Percentiles rank a stretch among this genome's conserved stretches.
Evolutionary conservation across 2,329 filamentous ascomycete species (phyloP).

Genomic region (Pseudonectria buxi): DNA sequence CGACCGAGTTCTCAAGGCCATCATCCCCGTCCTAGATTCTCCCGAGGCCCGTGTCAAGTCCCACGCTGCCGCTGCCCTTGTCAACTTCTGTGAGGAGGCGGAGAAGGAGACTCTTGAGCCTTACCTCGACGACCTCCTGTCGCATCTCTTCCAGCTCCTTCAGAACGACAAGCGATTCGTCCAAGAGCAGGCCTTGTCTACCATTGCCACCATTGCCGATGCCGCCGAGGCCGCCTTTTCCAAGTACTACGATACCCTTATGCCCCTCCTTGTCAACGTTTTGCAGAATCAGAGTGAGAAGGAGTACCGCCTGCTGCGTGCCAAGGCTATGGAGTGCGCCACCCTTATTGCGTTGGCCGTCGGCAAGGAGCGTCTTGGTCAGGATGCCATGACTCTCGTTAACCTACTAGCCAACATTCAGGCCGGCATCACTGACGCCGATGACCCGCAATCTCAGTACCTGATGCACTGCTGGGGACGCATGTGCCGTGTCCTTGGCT

Average conservation of each 20-base stretch:
- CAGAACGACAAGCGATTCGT: conserved; percentile 93
- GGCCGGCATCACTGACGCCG: conserved; percentile 75
- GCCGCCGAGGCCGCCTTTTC: conserved; percentile 91
- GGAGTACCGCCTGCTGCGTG: conserved; percentile 82
- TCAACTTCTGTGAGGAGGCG: conserved; percentile 98
- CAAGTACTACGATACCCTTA: conserved; percentile 91
- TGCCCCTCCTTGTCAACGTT: conserved; percentile 90
- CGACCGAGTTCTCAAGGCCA: conserved; percentile 75
- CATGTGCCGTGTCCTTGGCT: conserved; percentile 90
- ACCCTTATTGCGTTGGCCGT: conserved; percentile 93
- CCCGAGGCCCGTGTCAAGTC: conserved; percentile 91
- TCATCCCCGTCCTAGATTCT: conserved; percentile 86
- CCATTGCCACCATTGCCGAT: conserved; percentile 97
- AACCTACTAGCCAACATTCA: conserved; percentile 85
- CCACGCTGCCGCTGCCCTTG: conserved; percentile 91
- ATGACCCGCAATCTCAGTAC: conserved; percentile 95
- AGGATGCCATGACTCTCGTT: conserved; percentile 80
- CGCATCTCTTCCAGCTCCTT: conserved; percentile 77
- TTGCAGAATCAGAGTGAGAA: conserved; percentile 86
- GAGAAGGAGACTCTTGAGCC: conserved; percentile 88
- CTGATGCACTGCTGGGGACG: conserved; percentile 98
- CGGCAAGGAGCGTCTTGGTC: conserved; percentile 83
- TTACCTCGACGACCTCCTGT: conserved; percentile 82
- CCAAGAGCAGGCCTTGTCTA: conserved; percentile 94
- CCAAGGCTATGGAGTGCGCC: conserved; percentile 98